Conservation (phyloP, 225 moss, liverwort and hornwort genomes). For the Asterella californica region DNA sequence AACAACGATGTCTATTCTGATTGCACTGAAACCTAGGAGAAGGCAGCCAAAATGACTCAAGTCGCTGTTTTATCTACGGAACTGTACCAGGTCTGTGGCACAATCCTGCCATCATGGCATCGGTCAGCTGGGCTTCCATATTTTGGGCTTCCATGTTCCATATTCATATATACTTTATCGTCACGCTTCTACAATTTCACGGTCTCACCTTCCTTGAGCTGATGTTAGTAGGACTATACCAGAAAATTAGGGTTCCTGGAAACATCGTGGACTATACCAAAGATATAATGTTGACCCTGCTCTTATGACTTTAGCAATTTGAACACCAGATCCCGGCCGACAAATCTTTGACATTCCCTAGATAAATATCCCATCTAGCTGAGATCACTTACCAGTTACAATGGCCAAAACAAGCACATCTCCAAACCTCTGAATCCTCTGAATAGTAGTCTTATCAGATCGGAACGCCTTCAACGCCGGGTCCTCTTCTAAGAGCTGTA, state of each 20-base stretch:
- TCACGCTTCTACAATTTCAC: no score
- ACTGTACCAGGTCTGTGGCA: not conserved
- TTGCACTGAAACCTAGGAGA: not conserved
- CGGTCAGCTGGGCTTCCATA: not conserved
- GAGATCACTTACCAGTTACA: constrained; percentile 38
- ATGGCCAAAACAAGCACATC: constrained; percentile 46
- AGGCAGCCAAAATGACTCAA: not conserved
- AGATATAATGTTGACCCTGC: not conserved
- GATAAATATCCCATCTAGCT: not conserved
- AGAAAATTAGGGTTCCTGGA: not conserved
- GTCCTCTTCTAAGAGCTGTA: constrained; percentile 51
- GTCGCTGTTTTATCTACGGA: not conserved
- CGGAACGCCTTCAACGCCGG: constrained; percentile 40
- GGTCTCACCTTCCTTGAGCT: not conserved
- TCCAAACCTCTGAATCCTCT: constrained; percentile 39
- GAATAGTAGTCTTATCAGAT: constrained; percentile 33
- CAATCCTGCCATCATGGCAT: not conserved
- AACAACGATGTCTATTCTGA: not conserved
- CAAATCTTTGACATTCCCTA: not conserved
- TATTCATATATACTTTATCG: no score
- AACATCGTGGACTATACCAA: not conserved
- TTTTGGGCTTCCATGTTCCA: no score
- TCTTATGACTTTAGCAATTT: not conserved
- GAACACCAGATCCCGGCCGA: not conserved
- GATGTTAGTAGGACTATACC: not conserved